A percentile compares a stretch with the other conserved stretches of the same genome.
These are phyloP conservation scores for Lipomyces starkeyi DNA, from an alignment of 805 yeast species.

Conservation along the genomic window DNA sequence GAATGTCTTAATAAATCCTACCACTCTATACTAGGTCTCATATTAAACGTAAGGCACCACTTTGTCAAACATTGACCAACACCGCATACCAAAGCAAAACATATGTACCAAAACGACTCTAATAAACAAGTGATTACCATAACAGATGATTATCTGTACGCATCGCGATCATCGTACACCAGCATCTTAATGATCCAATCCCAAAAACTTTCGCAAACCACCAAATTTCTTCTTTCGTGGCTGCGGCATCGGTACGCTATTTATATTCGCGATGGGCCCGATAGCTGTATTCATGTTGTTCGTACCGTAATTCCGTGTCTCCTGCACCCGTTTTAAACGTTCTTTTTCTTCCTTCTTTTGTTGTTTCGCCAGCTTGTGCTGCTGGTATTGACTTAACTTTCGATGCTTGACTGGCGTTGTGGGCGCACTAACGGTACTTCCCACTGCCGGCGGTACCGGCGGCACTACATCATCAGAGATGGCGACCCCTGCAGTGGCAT, in stretches of 20 bases:
- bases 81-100: no score
- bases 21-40: neutral
- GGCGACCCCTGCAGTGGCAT: neutral
- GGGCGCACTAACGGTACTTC: conserved; percentile 1
- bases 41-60: neutral
- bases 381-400: conserved; percentile 31
- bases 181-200: conserved; percentile 10
- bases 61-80: neutral
- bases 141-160: neutral
- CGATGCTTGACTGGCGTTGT: conserved; percentile 16
- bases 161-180: neutral
- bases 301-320: conserved; percentile 44
- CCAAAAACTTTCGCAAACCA: conserved; percentile 25
- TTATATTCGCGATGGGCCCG: conserved; percentile 10
- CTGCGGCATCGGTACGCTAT: conserved; percentile 16
- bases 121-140: neutral
- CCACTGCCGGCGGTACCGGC: neutral
- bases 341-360: conserved; percentile 45
- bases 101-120: neutral
- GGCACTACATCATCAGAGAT: conserved; percentile 3
- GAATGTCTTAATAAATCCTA: neutral
- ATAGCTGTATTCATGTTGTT: neutral
- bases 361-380: conserved; percentile 19
- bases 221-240: conserved; percentile 31
- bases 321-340: conserved; percentile 81